Conservation (phyloP, 768 basidiomycete genomes). For the Hemileccinum rubropunctum region DNA sequence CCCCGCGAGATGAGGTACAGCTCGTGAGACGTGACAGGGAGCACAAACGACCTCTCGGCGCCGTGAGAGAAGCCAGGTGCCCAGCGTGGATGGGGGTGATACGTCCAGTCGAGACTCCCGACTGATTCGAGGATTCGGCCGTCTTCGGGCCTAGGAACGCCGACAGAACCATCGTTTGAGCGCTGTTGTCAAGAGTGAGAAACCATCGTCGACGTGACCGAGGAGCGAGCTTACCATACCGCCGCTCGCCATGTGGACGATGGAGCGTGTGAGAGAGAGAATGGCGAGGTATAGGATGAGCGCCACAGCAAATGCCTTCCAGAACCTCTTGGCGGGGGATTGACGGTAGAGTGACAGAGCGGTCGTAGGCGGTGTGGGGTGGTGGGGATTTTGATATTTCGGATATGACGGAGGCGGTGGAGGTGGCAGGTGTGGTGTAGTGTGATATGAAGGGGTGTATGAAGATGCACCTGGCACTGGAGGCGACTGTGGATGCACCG, state of each 20-base stretch:
- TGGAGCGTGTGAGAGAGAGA: background rate
- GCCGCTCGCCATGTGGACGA: constrained; percentile 1
- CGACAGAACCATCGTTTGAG: background rate
- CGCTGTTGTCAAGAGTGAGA: background rate
- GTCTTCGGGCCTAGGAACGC: constrained; percentile 11
- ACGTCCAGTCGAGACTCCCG: constrained; percentile 13
- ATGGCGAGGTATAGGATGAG: constrained; percentile 13
- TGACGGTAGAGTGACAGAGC: background rate
- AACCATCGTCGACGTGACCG: background rate
- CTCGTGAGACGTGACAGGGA: constrained; percentile 29
- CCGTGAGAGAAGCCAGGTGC: constrained; percentile 9
- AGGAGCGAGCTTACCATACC: background rate
- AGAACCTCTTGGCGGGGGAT: constrained; percentile 12
- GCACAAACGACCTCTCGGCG: constrained; percentile 25
- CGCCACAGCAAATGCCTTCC: constrained; percentile 10
- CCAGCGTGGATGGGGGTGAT: constrained; percentile 16
- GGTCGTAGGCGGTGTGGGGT: background rate
- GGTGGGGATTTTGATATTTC: background rate
- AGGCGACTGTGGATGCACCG: background rate
- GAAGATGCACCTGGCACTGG: too few relatives aligned
- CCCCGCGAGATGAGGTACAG: constrained; percentile 37
- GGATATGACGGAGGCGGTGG: constrained; percentile 15
- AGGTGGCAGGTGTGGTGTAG: background rate
- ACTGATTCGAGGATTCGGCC: constrained; percentile 17
- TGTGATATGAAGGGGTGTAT: constrained; percentile 4